Base-by-base conservation (phyloP, 192 early-diverging fungal species). In the Cladochytrium replicatum region DNA sequence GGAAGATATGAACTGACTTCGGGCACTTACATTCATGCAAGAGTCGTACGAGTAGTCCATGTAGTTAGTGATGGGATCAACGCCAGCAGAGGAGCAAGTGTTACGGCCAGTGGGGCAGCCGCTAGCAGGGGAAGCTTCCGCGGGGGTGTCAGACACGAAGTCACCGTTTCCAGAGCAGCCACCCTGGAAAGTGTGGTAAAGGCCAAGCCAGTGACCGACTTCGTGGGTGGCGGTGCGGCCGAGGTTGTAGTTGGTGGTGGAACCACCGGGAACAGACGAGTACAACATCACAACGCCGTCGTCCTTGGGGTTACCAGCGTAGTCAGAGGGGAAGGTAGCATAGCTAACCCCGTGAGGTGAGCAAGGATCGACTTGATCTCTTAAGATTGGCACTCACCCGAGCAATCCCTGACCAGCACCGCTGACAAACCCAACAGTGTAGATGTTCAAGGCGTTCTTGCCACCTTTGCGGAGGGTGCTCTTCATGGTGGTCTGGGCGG, bases 241-340 rank as follows among this genome's bases (percentile, higher is more conserved):
- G 6, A 51, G 41, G 58, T 57, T 57, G 55, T 57, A 57, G 8
- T 54, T 54, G 8, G 54, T 37, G 13, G 41, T 24, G 13, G 32
- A 50, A 21, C 55, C 55, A 19, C 44, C 44, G 9, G 55, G 55
- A 24, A 57, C 15, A 5, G 55, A 49, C 6, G n/a, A 13, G 34
- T 62, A 61, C 11, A 49, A 28, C 21, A 58, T 22, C 11, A 57
- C 55, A n/a, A 57, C 55, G 46, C 55, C 55, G 58, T 57, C 55
- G 32, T 49, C 46, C 7, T 11, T 48, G 8, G 55, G 55, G 44
- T 13, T 26, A 15, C 31, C n/a, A 17, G 8, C 13, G 32, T 51
- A 58, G 21, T 61, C 37, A 17, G 32, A 61, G 32, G 55, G 55
- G 55, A 57, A 57, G 24, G 55, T 57, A 43, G 56, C 55, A 21